Evolutionary conservation across 2,329 filamentous ascomycete genomes (phyloP).

Genomic region (Ophiostoma sp.): DNA sequence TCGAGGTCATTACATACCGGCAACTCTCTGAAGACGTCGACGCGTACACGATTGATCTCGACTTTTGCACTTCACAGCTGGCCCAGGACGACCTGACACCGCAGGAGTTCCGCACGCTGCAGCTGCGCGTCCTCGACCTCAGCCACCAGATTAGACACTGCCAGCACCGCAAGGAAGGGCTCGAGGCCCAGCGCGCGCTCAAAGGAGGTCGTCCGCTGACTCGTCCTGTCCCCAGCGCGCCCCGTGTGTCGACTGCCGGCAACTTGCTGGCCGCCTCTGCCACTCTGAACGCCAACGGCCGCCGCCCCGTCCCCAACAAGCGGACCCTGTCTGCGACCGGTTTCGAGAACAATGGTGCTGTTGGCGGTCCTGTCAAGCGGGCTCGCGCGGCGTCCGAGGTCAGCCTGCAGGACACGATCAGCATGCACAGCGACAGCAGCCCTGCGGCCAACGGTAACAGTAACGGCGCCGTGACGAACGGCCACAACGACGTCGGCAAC

Average conservation of each 20-base stretch:
- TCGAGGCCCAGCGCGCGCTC: slow-evolving; percentile 32
- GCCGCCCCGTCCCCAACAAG: not conserved
- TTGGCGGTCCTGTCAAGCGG: slow-evolving; percentile 8
- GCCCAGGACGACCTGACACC: slow-evolving; percentile 40
- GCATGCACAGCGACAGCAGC: slow-evolving; percentile 19
- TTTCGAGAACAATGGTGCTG: not conserved
- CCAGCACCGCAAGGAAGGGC: slow-evolving; percentile 44
- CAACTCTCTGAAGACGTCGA: slow-evolving; percentile 47
- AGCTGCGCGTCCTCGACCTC: slow-evolving; percentile 46
- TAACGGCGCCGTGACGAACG: slow-evolving; percentile 18
- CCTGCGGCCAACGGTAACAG: not conserved
- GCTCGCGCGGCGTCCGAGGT: slow-evolving; percentile 22
- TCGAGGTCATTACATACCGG: slow-evolving; percentile 37
- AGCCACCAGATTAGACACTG: slow-evolving; percentile 47
- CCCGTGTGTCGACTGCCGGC: not conserved
- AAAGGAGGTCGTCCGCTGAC: slow-evolving; percentile 25
- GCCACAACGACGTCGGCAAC: not conserved
- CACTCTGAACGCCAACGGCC: not conserved
- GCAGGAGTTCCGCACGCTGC: slow-evolving; percentile 44
- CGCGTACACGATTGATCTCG: slow-evolving; percentile 46
- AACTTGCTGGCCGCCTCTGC: not conserved
- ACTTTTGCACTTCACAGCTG: slow-evolving; percentile 44
- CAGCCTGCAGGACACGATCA: slow-evolving; percentile 28
- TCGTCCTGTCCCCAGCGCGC: not conserved
- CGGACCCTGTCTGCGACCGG: not conserved